Conservation (phyloP, 2,329 filamentous ascomycete species). For the Botryosphaeria dothidea region DNA sequence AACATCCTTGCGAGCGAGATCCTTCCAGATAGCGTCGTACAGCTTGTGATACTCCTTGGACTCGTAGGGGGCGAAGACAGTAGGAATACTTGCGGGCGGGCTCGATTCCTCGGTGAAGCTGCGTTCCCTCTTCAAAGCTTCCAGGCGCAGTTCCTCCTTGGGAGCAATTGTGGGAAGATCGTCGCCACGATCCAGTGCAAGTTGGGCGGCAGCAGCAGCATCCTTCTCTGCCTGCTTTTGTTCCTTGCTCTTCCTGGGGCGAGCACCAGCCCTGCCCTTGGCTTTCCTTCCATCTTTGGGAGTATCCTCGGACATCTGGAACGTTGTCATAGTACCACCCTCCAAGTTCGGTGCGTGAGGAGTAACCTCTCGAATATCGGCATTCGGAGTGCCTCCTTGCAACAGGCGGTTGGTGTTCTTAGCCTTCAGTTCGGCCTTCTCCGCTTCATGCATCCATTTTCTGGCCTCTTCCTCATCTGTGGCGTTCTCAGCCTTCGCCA, state of each 20-base stretch:
- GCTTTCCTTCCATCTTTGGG: slow-evolving; percentile 44
- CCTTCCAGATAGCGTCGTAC: slow-evolving; percentile 95
- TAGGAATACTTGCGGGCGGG: slow-evolving; percentile 28
- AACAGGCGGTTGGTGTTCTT: slow-evolving; percentile 85
- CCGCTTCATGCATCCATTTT: slow-evolving; percentile 80
- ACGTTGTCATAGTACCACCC: slow-evolving; percentile 81
- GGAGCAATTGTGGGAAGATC: slow-evolving; percentile 65
- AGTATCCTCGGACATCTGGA: slow-evolving; percentile 65
- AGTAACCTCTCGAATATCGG: slow-evolving; percentile 73
- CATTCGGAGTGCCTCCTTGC: slow-evolving; percentile 72
- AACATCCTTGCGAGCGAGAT: slow-evolving; percentile 90
- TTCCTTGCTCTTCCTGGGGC: slow-evolving; percentile 85
- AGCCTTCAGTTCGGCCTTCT: slow-evolving; percentile 89
- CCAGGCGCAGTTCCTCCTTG: slow-evolving; percentile 56
- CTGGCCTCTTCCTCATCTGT: slow-evolving; percentile 80
- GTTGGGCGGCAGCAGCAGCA: slow-evolving; percentile 84
- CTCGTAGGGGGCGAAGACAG: slow-evolving; percentile 60
- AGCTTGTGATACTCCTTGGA: slow-evolving; percentile 96
- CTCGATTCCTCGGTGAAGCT: slow-evolving; percentile 53
- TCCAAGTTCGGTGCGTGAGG: slow-evolving; percentile 78
- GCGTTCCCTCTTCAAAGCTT: slow-evolving; percentile 40
- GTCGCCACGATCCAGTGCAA: slow-evolving; percentile 76
- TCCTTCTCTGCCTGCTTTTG: slow-evolving; percentile 70
- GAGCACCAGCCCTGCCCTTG: slow-evolving; percentile 54
- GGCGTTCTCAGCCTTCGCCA: slow-evolving; percentile 75